These are phyloP conservation scores for Trichosporon inkin DNA, from an alignment of 1,284 basidiomycete genomes.

Conservation along the genomic window DNA sequence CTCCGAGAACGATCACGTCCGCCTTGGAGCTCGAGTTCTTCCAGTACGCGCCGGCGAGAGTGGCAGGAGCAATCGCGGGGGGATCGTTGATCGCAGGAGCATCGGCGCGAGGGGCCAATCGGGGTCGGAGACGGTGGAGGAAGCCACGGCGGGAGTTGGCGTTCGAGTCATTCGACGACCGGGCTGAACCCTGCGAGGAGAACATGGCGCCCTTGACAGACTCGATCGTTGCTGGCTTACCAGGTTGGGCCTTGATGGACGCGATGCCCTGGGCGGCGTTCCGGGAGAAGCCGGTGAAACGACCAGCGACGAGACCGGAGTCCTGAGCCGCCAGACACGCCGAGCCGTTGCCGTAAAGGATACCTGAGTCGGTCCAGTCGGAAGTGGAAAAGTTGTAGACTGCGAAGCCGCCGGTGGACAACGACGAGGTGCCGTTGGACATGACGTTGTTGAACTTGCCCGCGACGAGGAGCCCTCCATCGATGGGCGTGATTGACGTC, in stretches of 20 bases:
- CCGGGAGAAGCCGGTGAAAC: conserved; percentile 47
- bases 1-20: conserved; percentile 70
- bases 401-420: conserved; percentile 65
- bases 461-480: conserved; percentile 59
- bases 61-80: conserved; percentile 65
- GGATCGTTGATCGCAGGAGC: conserved; percentile 50
- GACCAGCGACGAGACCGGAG: conserved; percentile 49
- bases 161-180: neutral
- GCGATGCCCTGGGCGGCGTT: conserved; percentile 51
- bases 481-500: conserved; percentile 57
- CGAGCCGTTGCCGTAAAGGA: conserved; percentile 68
- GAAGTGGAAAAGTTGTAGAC: conserved; percentile 65
- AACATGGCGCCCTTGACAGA: conserved; percentile 35
- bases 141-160: neutral
- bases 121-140: conserved; percentile 6
- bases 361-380: conserved; percentile 68
- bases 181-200: conserved; percentile 25
- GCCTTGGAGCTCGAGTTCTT: conserved; percentile 63
- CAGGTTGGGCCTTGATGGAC: conserved; percentile 42
- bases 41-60: conserved; percentile 86
- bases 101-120: conserved; percentile 55
- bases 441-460: conserved; percentile 69
- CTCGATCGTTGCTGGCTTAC: conserved; percentile 35
- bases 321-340: conserved; percentile 55
- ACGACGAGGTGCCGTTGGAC: conserved; percentile 49